Evolutionary conservation across 768 basidiomycete species (phyloP), one percentile per base, ranked within the genome.

Genomic region (Peribolospora baueri): DNA sequence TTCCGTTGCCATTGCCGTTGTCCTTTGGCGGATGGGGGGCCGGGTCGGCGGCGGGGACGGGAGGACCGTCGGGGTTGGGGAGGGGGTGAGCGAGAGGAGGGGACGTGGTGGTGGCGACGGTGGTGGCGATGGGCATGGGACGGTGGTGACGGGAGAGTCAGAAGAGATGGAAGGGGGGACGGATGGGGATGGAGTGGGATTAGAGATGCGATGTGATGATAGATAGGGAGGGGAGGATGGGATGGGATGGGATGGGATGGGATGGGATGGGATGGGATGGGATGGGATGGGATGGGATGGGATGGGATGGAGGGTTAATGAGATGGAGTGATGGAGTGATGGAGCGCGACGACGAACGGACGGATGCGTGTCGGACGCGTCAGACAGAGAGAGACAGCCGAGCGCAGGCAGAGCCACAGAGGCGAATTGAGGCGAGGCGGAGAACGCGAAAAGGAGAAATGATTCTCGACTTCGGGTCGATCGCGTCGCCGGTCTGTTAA

Each of bases 161-260:
- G 50, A 40, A 11, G 57, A 14, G 6, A 50, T 43, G 46, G 53
- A 42, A 1, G 52, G 42, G 46, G 55, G 52, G 41, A 47, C 49
- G 4, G 54, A 46, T 6, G 54, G 57, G 14, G 52, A 43, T 13
- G 55, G 49, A 36, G 58, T 51, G 14, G 49, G 36, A 46, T 38
- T 7, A 39, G 53, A 41, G n/a, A 41, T 6, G 55, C 13, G 25
- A 9, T 56, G 46, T n/a, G 36, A 4, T 36, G 45, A 8, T 7
- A n/a, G 45, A 11, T 5, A n/a, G 9, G 10, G 46, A 37, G 1
- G 38, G 37, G 6, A n/a, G 8, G 46, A 3, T 46, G 37, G 52
- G 25, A 11, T 6, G 37, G 9, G 53, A 39, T 1, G 38, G 4
- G 3, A 25, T 13, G 5, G 11, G n/a, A 38, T 13, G 37, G 5